Evolutionary conservation across 2,329 filamentous ascomycete genomes (phyloP).

Genomic region (Blumeria graminis): DNA sequence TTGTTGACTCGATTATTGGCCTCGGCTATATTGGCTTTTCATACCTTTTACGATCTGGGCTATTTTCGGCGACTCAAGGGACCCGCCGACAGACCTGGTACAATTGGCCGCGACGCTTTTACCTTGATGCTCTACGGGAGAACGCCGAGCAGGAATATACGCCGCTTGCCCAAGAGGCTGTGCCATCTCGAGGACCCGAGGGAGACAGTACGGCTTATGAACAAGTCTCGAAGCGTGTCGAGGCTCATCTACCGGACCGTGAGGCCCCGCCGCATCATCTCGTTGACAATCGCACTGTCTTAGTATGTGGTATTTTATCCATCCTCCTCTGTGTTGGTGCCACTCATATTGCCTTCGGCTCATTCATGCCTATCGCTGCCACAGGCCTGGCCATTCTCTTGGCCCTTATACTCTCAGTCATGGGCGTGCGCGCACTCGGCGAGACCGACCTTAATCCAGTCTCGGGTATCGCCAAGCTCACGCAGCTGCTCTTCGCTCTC

Average conservation of each 20-base stretch:
- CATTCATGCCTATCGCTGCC: conserved; percentile 54
- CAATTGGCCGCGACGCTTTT: not conserved
- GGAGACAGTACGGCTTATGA: conserved; percentile 6
- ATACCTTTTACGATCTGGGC: conserved; percentile 28
- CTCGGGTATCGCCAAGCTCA: conserved; percentile 87
- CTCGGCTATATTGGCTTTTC: conserved; percentile 53
- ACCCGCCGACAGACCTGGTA: not conserved
- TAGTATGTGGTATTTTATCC: conserved; percentile 52
- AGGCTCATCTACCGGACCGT: conserved; percentile 20
- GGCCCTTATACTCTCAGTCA: conserved; percentile 57
- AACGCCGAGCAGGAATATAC: conserved; percentile 9
- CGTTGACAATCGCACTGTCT: conserved; percentile 45
- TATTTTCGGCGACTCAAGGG: conserved; percentile 16
- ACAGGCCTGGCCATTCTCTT: conserved; percentile 61
- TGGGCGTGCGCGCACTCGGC: conserved; percentile 43
- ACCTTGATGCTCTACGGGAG: not conserved
- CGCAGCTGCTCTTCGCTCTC: conserved; percentile 82
- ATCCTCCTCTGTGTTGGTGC: conserved; percentile 57
- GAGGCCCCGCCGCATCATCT: conserved; percentile 72
- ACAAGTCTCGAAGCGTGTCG: not conserved
- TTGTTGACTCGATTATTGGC: conserved; percentile 76
- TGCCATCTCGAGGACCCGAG: conserved; percentile 4
- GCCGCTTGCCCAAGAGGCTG: conserved; percentile 5
- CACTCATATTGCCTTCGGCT: conserved; percentile 63
- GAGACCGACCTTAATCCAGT: conserved; percentile 93